Evolutionary conservation across 2,329 filamentous ascomycete species (phyloP).

Genomic region (Cryphonectria nitschkei): DNA sequence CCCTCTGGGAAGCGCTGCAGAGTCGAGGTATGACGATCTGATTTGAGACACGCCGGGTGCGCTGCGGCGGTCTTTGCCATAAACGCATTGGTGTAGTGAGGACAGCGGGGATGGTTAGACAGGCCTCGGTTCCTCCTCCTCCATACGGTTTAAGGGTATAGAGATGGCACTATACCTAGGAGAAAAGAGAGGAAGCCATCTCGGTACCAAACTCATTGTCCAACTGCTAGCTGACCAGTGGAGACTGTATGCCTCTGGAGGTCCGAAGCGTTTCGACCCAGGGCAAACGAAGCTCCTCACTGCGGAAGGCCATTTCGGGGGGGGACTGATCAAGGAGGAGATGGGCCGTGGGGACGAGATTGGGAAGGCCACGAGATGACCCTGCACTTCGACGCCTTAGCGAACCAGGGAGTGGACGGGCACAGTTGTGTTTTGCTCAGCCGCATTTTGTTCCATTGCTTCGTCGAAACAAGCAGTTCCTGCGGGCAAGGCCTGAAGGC

Average conservation of each 20-base stretch:
- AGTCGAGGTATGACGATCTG: neutral
- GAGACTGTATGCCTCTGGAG: neutral
- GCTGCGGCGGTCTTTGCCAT: neutral
- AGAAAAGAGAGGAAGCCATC: neutral
- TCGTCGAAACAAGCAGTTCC: neutral
- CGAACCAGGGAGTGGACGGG: neutral
- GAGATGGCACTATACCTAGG: neutral
- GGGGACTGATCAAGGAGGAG: neutral
- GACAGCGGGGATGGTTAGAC: slow-evolving; percentile 1
- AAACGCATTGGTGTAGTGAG: slow-evolving; percentile 4
- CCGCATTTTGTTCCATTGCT: neutral
- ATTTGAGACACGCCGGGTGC: neutral
- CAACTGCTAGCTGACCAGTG: neutral
- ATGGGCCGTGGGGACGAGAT: neutral
- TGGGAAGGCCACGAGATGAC: slow-evolving; percentile 22
- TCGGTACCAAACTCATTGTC: slow-evolving; percentile 8
- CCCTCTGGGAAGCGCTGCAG: neutral
- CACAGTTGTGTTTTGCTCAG: neutral
- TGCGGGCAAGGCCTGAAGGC: neutral
- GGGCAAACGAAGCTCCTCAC: neutral
- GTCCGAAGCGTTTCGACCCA: slow-evolving; percentile 13
- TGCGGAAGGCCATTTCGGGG: neutral
- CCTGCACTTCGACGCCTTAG: slow-evolving; percentile 6
- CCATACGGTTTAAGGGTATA: neutral
- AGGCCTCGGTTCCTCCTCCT: slow-evolving; percentile 1